Conservation (phyloP, 441 rosid species). For the Biscutella laevigata region DNA sequence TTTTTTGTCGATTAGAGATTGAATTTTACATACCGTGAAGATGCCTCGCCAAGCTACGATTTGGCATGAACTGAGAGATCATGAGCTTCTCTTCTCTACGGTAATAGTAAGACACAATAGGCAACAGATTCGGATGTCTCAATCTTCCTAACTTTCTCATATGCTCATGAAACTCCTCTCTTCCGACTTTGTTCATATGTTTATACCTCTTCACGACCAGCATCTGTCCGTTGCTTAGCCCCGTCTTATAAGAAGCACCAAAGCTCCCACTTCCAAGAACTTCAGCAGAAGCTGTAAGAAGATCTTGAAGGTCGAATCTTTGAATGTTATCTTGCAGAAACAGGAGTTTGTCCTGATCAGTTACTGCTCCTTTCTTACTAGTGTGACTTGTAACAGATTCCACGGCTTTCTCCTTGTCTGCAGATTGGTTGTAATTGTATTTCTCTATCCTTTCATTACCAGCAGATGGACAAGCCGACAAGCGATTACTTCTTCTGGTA, state of each 20-base stretch:
- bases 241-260: conserved; percentile 48
- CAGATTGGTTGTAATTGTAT: not conserved
- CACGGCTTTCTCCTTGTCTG: not conserved
- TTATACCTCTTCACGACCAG: conserved; percentile 54
- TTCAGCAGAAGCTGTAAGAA: conserved; percentile 53
- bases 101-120: conserved; percentile 47
- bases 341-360: conserved; percentile 35
- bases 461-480: conserved; percentile 21
- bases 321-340: conserved; percentile 49
- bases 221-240: conserved; percentile 16
- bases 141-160: conserved; percentile 45
- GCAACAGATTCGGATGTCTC: conserved; percentile 43
- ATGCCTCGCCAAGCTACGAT: conserved; percentile 73
- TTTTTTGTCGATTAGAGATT: not conserved
- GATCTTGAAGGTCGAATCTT: conserved; percentile 41
- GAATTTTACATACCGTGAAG: conserved; percentile 51
- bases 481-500: conserved; percentile 8
- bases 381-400: conserved; percentile 1
- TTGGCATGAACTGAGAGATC: conserved; percentile 46
- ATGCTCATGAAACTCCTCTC: conserved; percentile 47
- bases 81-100: conserved; percentile 62
- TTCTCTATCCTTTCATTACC: conserved; percentile 22
- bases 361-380: conserved; percentile 22
- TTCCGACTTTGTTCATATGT: conserved; percentile 40
- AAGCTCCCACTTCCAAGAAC: conserved; percentile 49